These are phyloP conservation scores for Cytospora mali DNA, from an alignment of 2,329 filamentous ascomycete genomes.

Conservation along the genomic window DNA sequence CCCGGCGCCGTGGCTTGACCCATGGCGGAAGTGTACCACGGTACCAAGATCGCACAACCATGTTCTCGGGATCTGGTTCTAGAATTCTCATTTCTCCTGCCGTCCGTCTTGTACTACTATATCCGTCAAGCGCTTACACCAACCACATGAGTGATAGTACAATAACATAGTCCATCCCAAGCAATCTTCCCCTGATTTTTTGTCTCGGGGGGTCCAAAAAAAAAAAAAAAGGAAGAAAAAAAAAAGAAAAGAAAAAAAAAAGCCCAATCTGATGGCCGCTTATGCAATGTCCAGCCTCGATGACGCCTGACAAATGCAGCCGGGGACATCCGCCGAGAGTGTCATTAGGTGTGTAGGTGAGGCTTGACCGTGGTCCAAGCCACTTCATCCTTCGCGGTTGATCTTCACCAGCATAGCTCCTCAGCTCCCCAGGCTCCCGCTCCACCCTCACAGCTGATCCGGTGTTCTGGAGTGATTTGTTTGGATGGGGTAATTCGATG, in stretches of 20 bases:
- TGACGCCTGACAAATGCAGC: not conserved
- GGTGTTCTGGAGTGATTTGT: not conserved
- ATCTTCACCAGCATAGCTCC: not conserved
- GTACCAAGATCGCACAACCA: not conserved
- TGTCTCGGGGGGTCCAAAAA: no score
- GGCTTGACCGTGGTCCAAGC: not conserved
- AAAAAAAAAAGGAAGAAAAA: no score
- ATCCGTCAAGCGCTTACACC: not conserved
- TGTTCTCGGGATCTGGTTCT: conserved; percentile 1
- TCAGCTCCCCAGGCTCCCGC: not conserved
- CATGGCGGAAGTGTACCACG: not conserved
- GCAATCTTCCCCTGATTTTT: no score
- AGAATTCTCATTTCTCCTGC: no score
- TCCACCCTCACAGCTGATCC: not conserved
- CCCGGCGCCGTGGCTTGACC: not conserved
- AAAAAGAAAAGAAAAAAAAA: no score
- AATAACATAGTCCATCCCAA: no score
- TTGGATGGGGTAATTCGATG: not conserved
- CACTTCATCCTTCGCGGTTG: not conserved
- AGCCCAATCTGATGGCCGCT: no score
- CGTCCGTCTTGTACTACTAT: not conserved
- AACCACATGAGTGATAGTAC: no score
- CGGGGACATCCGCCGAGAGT: not conserved
- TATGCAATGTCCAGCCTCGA: not conserved
- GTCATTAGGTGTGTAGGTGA: no score